These are phyloP conservation scores for Fusarium sororula DNA, from an alignment of 2,329 filamentous ascomycete genomes.

Conservation along the genomic window DNA sequence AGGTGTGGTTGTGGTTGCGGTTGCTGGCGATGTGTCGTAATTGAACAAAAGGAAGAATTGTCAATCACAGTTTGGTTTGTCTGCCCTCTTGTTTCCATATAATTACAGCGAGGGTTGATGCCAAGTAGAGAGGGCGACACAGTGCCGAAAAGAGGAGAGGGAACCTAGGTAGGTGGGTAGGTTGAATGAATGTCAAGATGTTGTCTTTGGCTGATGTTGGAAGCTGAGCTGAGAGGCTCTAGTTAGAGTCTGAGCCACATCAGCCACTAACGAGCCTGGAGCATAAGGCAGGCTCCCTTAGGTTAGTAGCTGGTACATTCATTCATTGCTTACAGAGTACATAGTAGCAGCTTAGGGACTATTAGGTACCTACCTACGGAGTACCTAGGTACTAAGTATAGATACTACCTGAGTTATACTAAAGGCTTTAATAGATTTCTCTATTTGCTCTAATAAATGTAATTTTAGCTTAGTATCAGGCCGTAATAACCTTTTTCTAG, in stretches of 20 bases:
- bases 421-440: too few relatives aligned
- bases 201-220: constrained; percentile 25
- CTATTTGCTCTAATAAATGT: too few relatives aligned
- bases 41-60: constrained; percentile 3
- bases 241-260: constrained; percentile 38
- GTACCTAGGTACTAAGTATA: too few relatives aligned
- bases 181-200: constrained; percentile 14
- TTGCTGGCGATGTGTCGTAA: constrained; percentile 16
- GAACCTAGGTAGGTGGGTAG: not conserved
- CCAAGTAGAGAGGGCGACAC: not conserved
- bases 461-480: too few relatives aligned
- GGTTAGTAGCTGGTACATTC: not conserved
- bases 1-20: not conserved
- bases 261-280: constrained; percentile 9
- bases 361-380: too few relatives aligned
- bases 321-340: too few relatives aligned
- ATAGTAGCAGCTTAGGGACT: too few relatives aligned
- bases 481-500: too few relatives aligned
- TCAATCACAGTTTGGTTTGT: not conserved
- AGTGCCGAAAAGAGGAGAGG: not conserved
- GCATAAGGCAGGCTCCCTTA: not conserved
- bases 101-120: not conserved
- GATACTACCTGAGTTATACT: too few relatives aligned
- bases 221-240: constrained; percentile 17
- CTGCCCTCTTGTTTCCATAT: not conserved